Base-by-base conservation (phyloP, 2,329 filamentous ascomycete genomes). In the Beauveria rudraprayagi region DNA sequence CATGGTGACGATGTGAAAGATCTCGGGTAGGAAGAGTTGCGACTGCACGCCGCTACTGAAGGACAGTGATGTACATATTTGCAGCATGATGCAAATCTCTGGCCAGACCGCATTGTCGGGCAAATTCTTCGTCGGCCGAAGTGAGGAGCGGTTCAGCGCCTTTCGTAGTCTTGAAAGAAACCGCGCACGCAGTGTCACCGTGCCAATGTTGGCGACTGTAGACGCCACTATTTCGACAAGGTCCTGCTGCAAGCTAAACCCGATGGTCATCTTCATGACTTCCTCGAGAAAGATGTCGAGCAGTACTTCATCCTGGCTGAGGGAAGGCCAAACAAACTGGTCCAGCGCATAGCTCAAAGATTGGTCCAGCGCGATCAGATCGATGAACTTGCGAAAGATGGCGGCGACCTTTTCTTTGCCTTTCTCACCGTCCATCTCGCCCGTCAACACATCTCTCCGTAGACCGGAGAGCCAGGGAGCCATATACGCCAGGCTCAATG, bases 1-100 rank as follows among this genome's bases (percentile, higher is more conserved):
- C 84, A 89, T 88, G 0, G 86, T 88, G 62, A 88, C 84, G 54
- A 89, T 78, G 70, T 89, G 86, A 69, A 89, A 89, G 51, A 89
- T 78, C 68, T 89, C 86, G 0, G 86, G 86, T 6, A 89, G 73
- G 66, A 84, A 89, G 50, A 88, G 76, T 70, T 89, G 86, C 4
- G 85, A 81, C 70, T 89, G 86, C 16, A 86, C 80, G 24, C 85
- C 83, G 64, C 82, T 86, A 69, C 88, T 83, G 65, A 89, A 89
- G 1, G 86, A 89, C 56, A 88, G 75, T 1, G 85, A 82, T 16
- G 88, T 74, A 63, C 84, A 88, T 64, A 89, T 86, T 51, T 85
- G 83, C 54, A 89, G 75, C 37, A 89, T 74, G 51, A 88, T 79
- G 68, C 85, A 87, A 30, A 89, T 84, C 70, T 89, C 86, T n/a